Percentiles rank a stretch among this genome's conserved stretches.
Conservation (phyloP, 1,284 basidiomycete genomes). For the Ustilago tritici region DNA sequence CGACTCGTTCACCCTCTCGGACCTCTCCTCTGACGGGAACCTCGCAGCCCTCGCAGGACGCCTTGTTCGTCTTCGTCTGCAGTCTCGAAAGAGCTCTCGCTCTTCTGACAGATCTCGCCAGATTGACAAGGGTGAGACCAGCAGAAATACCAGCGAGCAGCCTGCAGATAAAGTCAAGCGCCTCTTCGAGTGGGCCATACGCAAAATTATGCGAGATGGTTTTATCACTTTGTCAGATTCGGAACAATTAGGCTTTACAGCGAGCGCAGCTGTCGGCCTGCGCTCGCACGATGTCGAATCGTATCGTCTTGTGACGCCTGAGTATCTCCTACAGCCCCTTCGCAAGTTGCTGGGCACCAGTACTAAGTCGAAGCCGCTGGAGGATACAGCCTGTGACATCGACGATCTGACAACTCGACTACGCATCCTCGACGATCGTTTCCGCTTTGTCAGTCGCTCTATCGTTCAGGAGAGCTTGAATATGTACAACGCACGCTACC, state of each 20-base stretch:
- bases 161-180: constrained; percentile 27
- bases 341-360: constrained; percentile 16
- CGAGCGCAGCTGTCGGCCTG: not conserved
- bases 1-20: constrained; percentile 11
- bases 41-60: constrained; percentile 30
- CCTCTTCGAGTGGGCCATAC: constrained; percentile 42
- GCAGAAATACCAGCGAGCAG: constrained; percentile 20
- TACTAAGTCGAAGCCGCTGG: not conserved
- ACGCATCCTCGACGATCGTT: constrained; percentile 42
- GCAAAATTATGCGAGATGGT: constrained; percentile 53
- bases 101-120: not conserved
- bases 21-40: constrained; percentile 12
- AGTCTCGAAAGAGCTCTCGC: constrained; percentile 19
- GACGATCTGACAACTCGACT: constrained; percentile 28
- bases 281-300: constrained; percentile 1
- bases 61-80: constrained; percentile 32
- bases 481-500: constrained; percentile 15
- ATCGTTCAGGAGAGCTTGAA: constrained; percentile 39
- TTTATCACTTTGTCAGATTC: constrained; percentile 34
- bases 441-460: constrained; percentile 28
- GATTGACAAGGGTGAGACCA: not conserved
- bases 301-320: constrained; percentile 35
- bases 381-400: constrained; percentile 1
- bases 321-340: constrained; percentile 29
- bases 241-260: not conserved